Percentiles rank a stretch among this genome's conserved stretches.
These are phyloP conservation scores for Periconia sp. DNA, from an alignment of 2,329 filamentous ascomycete species.

Conservation along the genomic window DNA sequence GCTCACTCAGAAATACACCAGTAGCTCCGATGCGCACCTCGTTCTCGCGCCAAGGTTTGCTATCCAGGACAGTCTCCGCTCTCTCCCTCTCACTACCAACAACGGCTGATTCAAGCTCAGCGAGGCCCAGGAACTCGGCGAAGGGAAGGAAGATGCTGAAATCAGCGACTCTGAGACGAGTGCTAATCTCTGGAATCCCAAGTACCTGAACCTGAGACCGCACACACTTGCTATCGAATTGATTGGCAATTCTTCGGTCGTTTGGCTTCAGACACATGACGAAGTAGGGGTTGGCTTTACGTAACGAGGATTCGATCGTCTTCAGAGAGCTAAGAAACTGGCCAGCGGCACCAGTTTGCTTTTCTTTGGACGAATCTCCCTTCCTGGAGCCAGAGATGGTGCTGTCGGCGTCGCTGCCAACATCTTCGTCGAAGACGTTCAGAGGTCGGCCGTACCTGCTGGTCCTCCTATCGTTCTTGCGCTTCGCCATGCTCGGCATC, in stretches of 20 bases:
- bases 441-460: constrained; percentile 52
- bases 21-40: constrained; percentile 91
- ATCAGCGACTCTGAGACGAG: constrained; percentile 88
- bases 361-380: constrained; percentile 46
- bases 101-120: constrained; percentile 81
- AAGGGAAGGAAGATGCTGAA: constrained; percentile 97
- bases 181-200: constrained; percentile 95
- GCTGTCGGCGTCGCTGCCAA: constrained; percentile 49
- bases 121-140: constrained; percentile 88
- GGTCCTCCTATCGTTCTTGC: constrained; percentile 67
- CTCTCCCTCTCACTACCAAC: constrained; percentile 94
- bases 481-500: constrained; percentile 88
- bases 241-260: constrained; percentile 94
- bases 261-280: constrained; percentile 98
- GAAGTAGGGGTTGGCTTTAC: constrained; percentile 91
- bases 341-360: constrained; percentile 88
- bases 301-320: constrained; percentile 86
- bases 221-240: constrained; percentile 99
- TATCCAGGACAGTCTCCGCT: constrained; percentile 87
- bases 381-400: constrained; percentile 51
- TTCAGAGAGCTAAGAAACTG: constrained; percentile 91
- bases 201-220: constrained; percentile 93
- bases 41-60: constrained; percentile 89
- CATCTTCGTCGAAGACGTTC: constrained; percentile 54
- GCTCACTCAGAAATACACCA: constrained; percentile 92